Conservation (phyloP, 495 filamentous ascomycete genomes). For the Aspergillus steynii region DNA sequence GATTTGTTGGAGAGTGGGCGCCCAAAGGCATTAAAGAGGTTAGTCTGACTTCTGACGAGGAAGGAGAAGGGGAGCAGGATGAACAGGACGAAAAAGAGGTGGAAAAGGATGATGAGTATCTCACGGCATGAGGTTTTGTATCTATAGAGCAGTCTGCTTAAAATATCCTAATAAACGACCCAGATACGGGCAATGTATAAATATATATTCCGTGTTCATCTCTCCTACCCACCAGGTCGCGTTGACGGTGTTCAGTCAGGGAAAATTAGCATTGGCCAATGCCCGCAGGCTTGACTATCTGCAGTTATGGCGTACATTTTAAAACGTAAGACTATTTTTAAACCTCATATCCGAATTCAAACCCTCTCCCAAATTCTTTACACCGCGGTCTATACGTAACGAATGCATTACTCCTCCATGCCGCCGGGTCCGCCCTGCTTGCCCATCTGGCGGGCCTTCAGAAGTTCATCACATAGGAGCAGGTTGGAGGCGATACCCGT, state of each 20-base stretch:
- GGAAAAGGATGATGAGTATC: constrained; percentile 10
- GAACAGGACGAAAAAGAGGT: background rate
- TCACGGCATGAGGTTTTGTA: background rate
- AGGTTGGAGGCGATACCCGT: constrained; percentile 95
- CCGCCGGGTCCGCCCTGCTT: constrained; percentile 43
- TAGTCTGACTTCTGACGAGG: constrained; percentile 12
- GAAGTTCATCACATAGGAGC: constrained; percentile 91
- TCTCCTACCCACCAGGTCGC: too few species aligned
- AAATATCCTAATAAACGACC: background rate
- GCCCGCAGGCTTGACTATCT: constrained; percentile 18
- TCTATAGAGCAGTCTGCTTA: too few species aligned
- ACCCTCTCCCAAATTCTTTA: constrained; percentile 26
- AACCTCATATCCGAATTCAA: constrained; percentile 12
- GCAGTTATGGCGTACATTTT: constrained; percentile 33
- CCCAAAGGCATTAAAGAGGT: constrained; percentile 13
- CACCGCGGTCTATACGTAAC: constrained; percentile 26
- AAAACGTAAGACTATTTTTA: constrained; percentile 18
- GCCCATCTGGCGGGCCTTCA: constrained; percentile 96
- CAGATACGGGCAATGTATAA: background rate
- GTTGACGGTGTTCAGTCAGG: background rate
- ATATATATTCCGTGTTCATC: background rate
- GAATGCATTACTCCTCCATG: constrained; percentile 46
- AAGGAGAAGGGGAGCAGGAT: constrained; percentile 10
- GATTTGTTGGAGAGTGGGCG: constrained; percentile 43
- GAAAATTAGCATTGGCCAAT: constrained; percentile 5